These are phyloP conservation scores for Malus hybrid DNA, from an alignment of 331 rosid species.

Conservation along the genomic window DNA sequence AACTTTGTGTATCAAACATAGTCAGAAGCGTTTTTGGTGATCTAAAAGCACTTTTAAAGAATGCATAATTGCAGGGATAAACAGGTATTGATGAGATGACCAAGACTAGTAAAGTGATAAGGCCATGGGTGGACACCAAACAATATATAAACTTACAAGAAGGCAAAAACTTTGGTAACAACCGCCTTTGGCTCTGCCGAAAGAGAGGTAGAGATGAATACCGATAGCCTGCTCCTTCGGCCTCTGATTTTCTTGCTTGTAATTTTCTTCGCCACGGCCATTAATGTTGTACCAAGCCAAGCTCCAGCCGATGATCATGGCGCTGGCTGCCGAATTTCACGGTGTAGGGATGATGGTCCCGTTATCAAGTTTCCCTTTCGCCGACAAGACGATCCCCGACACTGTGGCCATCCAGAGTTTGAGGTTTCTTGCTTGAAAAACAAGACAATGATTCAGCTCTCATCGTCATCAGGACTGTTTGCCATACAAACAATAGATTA, in stretches of 20 bases:
- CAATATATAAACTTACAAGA: too few species aligned
- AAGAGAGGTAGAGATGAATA: not conserved
- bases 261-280: not conserved
- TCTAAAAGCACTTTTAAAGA: too few species aligned
- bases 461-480: not conserved
- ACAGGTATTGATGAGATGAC: too few species aligned
- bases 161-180: not conserved
- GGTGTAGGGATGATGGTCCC: not conserved
- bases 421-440: not conserved
- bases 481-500: not conserved
- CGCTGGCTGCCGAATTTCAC: not conserved
- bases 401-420: not conserved
- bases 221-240: not conserved
- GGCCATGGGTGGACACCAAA: too few species aligned
- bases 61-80: too few species aligned
- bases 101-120: too few species aligned
- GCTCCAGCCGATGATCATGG: not conserved
- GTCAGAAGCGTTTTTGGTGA: too few species aligned
- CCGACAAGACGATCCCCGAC: not conserved
- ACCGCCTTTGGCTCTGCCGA: not conserved
- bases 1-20: too few species aligned
- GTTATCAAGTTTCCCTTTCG: not conserved
- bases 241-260: not conserved
- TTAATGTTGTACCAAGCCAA: not conserved
- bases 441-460: not conserved